Conservation (phyloP, 495 filamentous ascomycete genomes). For the Penicillium longicatenatum region DNA sequence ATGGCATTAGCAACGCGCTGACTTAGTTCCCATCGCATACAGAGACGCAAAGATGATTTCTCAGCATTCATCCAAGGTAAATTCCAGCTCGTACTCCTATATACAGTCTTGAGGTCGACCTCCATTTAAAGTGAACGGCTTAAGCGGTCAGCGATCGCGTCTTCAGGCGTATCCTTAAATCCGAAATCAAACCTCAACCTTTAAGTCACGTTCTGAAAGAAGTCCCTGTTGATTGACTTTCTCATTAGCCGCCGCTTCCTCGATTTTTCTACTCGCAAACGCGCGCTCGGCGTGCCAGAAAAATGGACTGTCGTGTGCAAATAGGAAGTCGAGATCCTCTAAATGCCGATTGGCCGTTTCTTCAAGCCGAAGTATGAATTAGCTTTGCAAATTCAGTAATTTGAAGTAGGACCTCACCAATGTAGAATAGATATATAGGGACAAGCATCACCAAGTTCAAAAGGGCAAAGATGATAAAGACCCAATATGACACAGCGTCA, state of each 20-base stretch:
- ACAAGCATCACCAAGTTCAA: slow-evolving; percentile 46
- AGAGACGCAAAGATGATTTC: no score
- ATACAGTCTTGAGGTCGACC: no score
- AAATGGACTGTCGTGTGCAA: slow-evolving; percentile 25
- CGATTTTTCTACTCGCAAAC: background rate
- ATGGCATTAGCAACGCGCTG: no score
- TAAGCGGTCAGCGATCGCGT: no score
- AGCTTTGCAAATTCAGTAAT: background rate
- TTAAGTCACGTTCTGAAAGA: background rate
- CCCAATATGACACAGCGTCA: slow-evolving; percentile 40
- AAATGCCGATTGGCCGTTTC: slow-evolving; percentile 51
- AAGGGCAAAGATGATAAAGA: slow-evolving; percentile 48
- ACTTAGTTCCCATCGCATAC: no score
- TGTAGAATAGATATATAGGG: slow-evolving; percentile 51
- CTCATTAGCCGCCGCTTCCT: background rate
- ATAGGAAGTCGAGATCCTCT: slow-evolving; percentile 54
- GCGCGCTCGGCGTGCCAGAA: slow-evolving; percentile 12
- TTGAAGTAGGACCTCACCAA: slow-evolving; percentile 26
- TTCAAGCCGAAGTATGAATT: background rate
- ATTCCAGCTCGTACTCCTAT: no score
- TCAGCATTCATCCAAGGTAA: no score
- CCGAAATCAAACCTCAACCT: background rate
- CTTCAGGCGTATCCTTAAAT: no score
- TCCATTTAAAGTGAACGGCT: no score
- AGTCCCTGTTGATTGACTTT: background rate